Percentiles rank a stretch among this genome's conserved stretches.
Conservation (phyloP, 768 basidiomycete genomes). For the Phlegmacium glaucopus region DNA sequence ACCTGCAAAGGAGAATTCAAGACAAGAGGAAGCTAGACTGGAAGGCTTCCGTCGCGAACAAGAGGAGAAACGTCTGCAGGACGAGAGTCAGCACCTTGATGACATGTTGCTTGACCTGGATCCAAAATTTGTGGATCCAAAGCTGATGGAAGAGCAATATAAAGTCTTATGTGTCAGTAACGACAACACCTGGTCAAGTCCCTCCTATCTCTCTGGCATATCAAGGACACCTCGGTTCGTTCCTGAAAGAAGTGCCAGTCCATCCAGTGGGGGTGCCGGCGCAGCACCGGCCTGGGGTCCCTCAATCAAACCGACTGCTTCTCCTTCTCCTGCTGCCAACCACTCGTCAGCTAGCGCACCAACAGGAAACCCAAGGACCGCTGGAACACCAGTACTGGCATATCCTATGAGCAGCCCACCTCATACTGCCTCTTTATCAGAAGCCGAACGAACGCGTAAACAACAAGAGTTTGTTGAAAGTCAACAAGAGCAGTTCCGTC, state of each 20-base stretch:
- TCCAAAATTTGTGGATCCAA: too few species aligned
- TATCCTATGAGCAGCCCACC: slow-evolving; percentile 23
- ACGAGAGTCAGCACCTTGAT: too few species aligned
- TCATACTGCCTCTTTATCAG: slow-evolving; percentile 22
- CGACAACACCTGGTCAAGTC: slow-evolving; percentile 29
- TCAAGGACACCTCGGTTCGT: slow-evolving; percentile 18
- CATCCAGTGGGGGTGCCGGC: slow-evolving; percentile 26
- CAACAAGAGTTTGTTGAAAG: slow-evolving; percentile 60
- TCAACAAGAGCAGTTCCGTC: slow-evolving; percentile 67
- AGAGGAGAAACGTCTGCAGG: too few species aligned
- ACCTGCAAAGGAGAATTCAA: too few species aligned
- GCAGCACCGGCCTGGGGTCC: slow-evolving; percentile 29
- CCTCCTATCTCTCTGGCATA: slow-evolving; percentile 13
- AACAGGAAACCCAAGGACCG: slow-evolving; percentile 24
- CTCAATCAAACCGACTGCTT: slow-evolving; percentile 23
- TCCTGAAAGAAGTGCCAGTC: slow-evolving; percentile 16
- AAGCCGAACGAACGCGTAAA: slow-evolving; percentile 62
- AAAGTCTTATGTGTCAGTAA: slow-evolving; percentile 21
- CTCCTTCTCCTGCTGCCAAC: slow-evolving; percentile 21
- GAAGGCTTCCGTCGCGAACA: too few species aligned
- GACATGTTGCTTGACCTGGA: too few species aligned
- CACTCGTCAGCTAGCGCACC: slow-evolving; percentile 23
- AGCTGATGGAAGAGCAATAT: slow-evolving; percentile 6
- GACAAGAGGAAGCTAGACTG: too few species aligned
- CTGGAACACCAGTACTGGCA: slow-evolving; percentile 30